A percentile compares a stretch with the other conserved stretches of the same genome.
Conservation (phyloP, 805 yeast species). For the Pichia ethanolica region DNA sequence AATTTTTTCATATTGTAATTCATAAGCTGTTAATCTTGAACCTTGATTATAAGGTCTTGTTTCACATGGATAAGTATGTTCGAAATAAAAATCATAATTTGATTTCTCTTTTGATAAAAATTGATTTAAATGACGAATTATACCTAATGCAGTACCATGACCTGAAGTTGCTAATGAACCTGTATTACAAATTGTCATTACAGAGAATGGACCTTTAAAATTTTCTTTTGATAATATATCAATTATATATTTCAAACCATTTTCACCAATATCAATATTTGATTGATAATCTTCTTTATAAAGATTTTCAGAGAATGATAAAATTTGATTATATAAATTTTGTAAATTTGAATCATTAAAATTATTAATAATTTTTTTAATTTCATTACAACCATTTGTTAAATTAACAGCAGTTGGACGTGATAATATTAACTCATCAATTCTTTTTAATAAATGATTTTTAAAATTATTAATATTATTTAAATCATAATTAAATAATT, state of each 20-base stretch:
- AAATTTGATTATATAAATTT: slow-evolving; percentile 28
- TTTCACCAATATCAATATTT: slow-evolving; percentile 68
- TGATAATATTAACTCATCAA: slow-evolving; percentile 63
- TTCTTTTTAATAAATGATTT: slow-evolving; percentile 33
- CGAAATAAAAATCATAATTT: slow-evolving; percentile 37
- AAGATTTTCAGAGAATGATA: slow-evolving; percentile 43
- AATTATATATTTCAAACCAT: slow-evolving; percentile 67
- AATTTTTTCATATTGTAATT: slow-evolving; percentile 73
- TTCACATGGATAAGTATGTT: slow-evolving; percentile 80
- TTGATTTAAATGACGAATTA: slow-evolving; percentile 63
- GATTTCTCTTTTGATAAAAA: slow-evolving; percentile 27
- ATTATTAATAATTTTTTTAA: slow-evolving; percentile 27
- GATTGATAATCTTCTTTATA: slow-evolving; percentile 73
- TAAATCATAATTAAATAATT: slow-evolving; percentile 22
- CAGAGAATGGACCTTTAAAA: slow-evolving; percentile 63
- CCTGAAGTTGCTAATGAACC: slow-evolving; percentile 97
- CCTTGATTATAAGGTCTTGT: slow-evolving; percentile 98
- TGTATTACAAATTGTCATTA: slow-evolving; percentile 89
- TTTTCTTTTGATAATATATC: slow-evolving; percentile 37
- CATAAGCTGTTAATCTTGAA: slow-evolving; percentile 86
- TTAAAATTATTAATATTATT: slow-evolving; percentile 26
- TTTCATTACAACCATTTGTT: slow-evolving; percentile 59
- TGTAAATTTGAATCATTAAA: slow-evolving; percentile 13
- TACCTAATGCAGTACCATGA: slow-evolving; percentile 94
- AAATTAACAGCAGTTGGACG: slow-evolving; percentile 96